Evolutionary conservation across 2,329 filamentous ascomycete genomes (phyloP), one percentile per base, ranked within the genome.

Genomic region (Teratosphaeria epicoccoides): DNA sequence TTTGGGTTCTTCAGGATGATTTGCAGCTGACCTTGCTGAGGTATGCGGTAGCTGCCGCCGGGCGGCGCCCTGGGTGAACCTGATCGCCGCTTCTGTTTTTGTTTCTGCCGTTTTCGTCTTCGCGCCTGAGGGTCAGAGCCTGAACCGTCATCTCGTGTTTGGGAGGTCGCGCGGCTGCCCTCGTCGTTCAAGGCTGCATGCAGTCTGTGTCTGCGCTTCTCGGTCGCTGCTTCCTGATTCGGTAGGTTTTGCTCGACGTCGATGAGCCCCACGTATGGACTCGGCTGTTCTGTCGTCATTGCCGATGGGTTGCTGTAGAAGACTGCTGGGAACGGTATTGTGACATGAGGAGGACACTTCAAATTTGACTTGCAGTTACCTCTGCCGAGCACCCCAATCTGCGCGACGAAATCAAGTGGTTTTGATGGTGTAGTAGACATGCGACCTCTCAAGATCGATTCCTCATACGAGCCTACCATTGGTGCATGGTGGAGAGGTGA

Each of bases 1-100:
- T 97, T 95, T 14, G 90, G 91, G 62, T 97, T 98, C 68, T 97
- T 97, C 67, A 98, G 88, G 55, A 98, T 85, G 57, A 98, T 95
- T 63, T 98, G 93, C 12, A 98, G 75, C 68, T 97, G 93, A 0
- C 93, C 93, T 67, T 90, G 86, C 63, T 93, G 84, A 0, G 93
- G 93, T 49, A 98, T 95, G 43, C 93, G 84, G 67, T 97, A 98
- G 63, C 87, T 88, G 29, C 93, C 91, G 6, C 89, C 88, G 0
- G 88, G 86, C 0, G 89, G 87, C 14, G 84, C 81, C 68, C 79
- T 83, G 1, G 81, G 79, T 6, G 72, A 74, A 5, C 67, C 64
- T 9, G 73, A 71, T 25, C 80, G 76, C 49, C 84, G 77, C 57
- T 79, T 84, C 54, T 73, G 74, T 58, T 81, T 83, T 56, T 81